Base-by-base conservation (phyloP, 2,329 filamentous ascomycete species). In the Orbilia ellipsospora region DNA sequence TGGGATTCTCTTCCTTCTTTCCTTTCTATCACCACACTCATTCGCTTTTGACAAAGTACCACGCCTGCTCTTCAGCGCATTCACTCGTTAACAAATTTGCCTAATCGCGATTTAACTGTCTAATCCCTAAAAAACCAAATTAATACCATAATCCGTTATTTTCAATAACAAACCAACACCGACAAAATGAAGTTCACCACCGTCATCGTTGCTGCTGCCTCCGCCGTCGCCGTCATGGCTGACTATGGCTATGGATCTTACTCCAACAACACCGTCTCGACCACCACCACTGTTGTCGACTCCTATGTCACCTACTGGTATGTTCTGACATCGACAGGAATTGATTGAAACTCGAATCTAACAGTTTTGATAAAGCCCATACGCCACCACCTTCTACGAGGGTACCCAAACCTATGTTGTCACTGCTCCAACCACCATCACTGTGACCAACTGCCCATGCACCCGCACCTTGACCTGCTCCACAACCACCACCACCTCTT, bases 11-110 rank as follows among this genome's bases (percentile, higher is more conserved):
- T 64, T 68, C 48, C 60, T 75, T 69, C 54, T 65, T 65, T 61
- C 54, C 72, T 57, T 68, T 75, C 70, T 52, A 63, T 56, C 72
- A 75, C 72, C 72, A 75, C 72, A 74, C 72, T 69, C 72, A 65
- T 52, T 75, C 72, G 72, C 72, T 75, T 75, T 52, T 75, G 55
- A 75, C 72, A 75, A 75, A 75, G 72, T 75, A 75, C 72, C 72
- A 75, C 72, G 72, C 72, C 69, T 64, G 72, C 72, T 75, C 26
- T 64, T 75, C 72, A 75, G 72, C 72, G 72, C 72, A 75, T 75
- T 75, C 72, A 75, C 59, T 75, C 72, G 72, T 75, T 75, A 57
- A 68, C 36, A 64, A 36, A 57, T 74, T 75, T 65, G 48, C 48
- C 72, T 57, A 75, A 75, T 75, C 52, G 72, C 72, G 72, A 75